Conservation (phyloP, 352 stramenopile genomes). For the Phytophthora syringae region DNA sequence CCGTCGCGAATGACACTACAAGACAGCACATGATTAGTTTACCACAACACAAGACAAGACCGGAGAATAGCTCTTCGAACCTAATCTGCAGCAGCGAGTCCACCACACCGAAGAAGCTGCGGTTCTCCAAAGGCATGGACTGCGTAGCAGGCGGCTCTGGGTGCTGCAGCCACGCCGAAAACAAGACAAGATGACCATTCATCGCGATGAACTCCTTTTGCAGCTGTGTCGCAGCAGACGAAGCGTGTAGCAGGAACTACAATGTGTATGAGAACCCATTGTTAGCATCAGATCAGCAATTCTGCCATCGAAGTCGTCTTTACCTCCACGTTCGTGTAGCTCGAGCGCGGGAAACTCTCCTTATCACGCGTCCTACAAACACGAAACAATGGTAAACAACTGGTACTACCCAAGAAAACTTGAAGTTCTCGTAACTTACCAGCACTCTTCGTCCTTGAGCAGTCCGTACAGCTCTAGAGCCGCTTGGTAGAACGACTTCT, state of each 20-base stretch:
- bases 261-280: not conserved
- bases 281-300: not conserved
- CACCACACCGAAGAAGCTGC: conserved; percentile 73
- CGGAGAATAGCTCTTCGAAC: no score
- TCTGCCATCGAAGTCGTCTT: no score
- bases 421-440: conserved; percentile 37
- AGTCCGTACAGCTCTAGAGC: conserved; percentile 65
- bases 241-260: conserved; percentile 56
- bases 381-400: not conserved
- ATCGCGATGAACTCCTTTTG: conserved; percentile 50
- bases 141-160: conserved; percentile 76
- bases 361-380: conserved; percentile 69
- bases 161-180: conserved; percentile 78
- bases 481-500: conserved; percentile 57
- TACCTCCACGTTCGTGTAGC: conserved; percentile 77
- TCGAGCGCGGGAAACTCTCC: conserved; percentile 81
- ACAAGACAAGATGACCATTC: conserved; percentile 70
- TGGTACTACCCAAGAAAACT: not conserved
- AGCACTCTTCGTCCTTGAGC: conserved; percentile 76
- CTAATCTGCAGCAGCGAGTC: conserved; percentile 81
- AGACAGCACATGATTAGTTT: conserved; percentile 15
- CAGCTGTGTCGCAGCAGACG: conserved; percentile 19
- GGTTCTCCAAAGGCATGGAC: conserved; percentile 65
- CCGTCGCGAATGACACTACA: conserved; percentile 60
- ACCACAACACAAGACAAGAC: not conserved